Percentiles rank a stretch among this genome's conserved stretches.
phyloP scores from a whole-genome alignment of 2,329 filamentous ascomycete species.

The Aureobasidium sp. region DNA sequence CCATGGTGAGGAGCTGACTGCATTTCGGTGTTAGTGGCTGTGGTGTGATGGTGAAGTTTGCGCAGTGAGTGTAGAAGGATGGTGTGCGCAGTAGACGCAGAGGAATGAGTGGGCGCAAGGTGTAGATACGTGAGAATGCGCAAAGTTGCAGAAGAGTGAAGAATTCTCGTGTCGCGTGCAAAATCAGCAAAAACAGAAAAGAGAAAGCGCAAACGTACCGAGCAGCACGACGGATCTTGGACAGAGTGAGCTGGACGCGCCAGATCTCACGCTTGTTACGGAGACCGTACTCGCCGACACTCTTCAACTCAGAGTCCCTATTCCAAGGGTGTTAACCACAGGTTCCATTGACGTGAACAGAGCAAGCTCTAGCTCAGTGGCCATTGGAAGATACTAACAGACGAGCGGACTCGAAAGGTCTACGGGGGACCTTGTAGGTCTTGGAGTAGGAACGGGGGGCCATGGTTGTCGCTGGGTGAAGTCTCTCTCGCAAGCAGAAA shows the following conservation, averaged over 20 bases:
- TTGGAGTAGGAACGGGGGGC: constrained; percentile 75
- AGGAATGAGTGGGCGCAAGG: neutral
- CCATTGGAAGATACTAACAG: constrained; percentile 83
- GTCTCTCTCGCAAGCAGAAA: neutral
- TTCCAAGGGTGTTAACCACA: constrained; percentile 55
- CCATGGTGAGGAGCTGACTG: constrained; percentile 98
- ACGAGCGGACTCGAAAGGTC: constrained; percentile 99
- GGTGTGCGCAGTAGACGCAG: too few relatives aligned
- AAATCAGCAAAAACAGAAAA: constrained; percentile 7
- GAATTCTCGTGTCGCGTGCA: constrained; percentile 4
- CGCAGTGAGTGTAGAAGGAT: neutral
- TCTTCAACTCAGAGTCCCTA: constrained; percentile 98
- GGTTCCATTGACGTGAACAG: constrained; percentile 86
- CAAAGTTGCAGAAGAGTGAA: neutral
- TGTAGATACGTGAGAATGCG: neutral
- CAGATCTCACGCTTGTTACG: constrained; percentile 99
- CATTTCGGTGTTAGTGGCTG: constrained; percentile 6
- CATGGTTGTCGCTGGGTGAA: constrained; percentile 30
- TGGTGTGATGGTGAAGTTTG: constrained; percentile 13
- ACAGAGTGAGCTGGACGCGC: constrained; percentile 98
- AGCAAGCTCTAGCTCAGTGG: constrained; percentile 99
- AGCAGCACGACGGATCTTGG: constrained; percentile 99
- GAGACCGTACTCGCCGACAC: constrained; percentile 99
- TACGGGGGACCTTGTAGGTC: constrained; percentile 95
- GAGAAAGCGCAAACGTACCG: constrained; percentile 56